These are phyloP conservation scores for Malassezia furfur DNA, from an alignment of 1,284 basidiomycete species.

Conservation along the genomic window DNA sequence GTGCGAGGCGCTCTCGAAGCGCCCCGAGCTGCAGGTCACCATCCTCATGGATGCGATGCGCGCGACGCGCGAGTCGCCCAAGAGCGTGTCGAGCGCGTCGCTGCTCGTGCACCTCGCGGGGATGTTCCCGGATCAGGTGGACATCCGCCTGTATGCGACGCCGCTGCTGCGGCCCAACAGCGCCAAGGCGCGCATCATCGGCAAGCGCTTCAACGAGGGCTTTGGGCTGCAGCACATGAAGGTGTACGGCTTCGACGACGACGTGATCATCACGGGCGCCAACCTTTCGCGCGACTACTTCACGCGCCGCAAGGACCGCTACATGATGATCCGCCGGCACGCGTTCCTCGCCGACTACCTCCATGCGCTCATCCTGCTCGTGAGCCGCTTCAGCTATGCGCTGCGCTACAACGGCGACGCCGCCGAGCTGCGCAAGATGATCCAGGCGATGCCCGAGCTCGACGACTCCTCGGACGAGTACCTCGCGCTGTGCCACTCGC, in stretches of 20 bases:
- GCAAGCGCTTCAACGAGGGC: slow-evolving; percentile 89
- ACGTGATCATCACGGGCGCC: slow-evolving; percentile 87
- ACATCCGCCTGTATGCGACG: slow-evolving; percentile 64
- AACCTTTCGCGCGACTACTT: slow-evolving; percentile 92
- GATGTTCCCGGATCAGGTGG: slow-evolving; percentile 63
- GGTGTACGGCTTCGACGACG: slow-evolving; percentile 84
- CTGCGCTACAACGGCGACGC: slow-evolving; percentile 15
- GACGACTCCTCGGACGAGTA: slow-evolving; percentile 11
- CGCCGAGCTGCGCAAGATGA: not conserved
- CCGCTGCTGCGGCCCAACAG: slow-evolving; percentile 57
- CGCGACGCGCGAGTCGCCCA: slow-evolving; percentile 69
- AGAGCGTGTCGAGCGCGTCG: slow-evolving; percentile 51
- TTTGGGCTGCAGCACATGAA: slow-evolving; percentile 99
- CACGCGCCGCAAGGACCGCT: slow-evolving; percentile 86
- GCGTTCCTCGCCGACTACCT: slow-evolving; percentile 69
- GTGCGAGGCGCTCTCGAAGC: slow-evolving; percentile 42
- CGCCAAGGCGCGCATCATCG: slow-evolving; percentile 61
- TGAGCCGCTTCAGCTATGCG: slow-evolving; percentile 65
- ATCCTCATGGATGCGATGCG: slow-evolving; percentile 81
- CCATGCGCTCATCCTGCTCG: slow-evolving; percentile 62
- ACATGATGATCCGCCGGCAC: slow-evolving; percentile 65
- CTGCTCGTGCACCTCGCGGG: slow-evolving; percentile 28
- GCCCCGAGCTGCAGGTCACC: slow-evolving; percentile 60
- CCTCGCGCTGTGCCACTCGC: slow-evolving; percentile 10
- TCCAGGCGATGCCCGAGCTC: not conserved